Percentiles rank a stretch among this genome's conserved stretches.
Evolutionary conservation across 495 filamentous ascomycete genomes (phyloP).

Genomic region (Usnea hakonensis): DNA sequence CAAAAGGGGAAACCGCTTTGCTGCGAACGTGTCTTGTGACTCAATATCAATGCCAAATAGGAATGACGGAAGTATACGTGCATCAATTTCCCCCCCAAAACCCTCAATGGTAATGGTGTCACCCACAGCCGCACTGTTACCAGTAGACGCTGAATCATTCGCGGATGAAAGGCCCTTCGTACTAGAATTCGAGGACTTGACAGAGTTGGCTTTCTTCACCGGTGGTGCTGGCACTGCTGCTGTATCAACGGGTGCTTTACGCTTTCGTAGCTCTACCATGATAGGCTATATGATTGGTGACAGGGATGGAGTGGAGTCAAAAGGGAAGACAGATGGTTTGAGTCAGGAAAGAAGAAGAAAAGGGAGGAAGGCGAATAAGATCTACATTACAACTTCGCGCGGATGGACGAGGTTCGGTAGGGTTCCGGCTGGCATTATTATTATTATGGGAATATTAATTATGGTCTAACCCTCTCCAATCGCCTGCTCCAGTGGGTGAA

Average conservation of each 20-base stretch:
- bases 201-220: conserved; percentile 47
- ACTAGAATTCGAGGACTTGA: conserved; percentile 40
- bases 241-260: conserved; percentile 48
- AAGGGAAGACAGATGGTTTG: not conserved
- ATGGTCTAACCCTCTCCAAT: not conserved
- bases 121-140: conserved; percentile 26
- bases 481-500: not conserved
- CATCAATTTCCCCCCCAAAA: conserved; percentile 77
- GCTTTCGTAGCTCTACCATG: conserved; percentile 66
- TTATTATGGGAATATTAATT: too few species aligned
- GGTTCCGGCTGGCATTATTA: not conserved
- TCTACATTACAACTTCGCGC: not conserved
- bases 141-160: conserved; percentile 26
- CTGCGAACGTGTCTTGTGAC: too few species aligned
- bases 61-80: too few species aligned
- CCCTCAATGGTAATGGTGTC: conserved; percentile 55
- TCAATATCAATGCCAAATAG: too few species aligned
- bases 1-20: too few species aligned
- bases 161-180: conserved; percentile 28
- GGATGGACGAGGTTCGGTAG: not conserved
- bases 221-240: conserved; percentile 40
- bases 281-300: not conserved
- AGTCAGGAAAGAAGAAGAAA: not conserved
- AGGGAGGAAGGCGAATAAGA: not conserved
- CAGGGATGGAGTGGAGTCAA: not conserved